Percentiles rank a stretch among this genome's conserved stretches.
Evolutionary conservation across 768 basidiomycete genomes (phyloP).

Genomic region (Sporobolomyces phaffii): DNA sequence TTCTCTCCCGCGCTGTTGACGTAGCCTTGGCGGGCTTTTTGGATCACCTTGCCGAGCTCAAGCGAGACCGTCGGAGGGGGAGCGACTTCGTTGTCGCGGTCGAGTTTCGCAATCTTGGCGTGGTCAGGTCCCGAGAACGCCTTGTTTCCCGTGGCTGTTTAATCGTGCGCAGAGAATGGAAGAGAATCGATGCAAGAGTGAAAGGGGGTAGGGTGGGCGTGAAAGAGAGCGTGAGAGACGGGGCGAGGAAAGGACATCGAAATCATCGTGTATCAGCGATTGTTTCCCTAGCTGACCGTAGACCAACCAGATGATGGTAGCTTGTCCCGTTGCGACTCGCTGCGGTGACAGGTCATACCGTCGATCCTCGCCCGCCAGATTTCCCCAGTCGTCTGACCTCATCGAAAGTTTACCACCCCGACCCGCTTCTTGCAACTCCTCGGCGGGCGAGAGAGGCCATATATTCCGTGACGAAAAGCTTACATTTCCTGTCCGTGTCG

Average conservation of each 20-base stretch:
- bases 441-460: too few relatives aligned
- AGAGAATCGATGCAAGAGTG: too few relatives aligned
- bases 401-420: neutral
- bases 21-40: conserved; percentile 36
- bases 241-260: too few relatives aligned
- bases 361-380: neutral
- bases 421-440: neutral
- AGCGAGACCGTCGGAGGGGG: conserved; percentile 38
- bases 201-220: too few relatives aligned
- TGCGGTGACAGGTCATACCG: too few relatives aligned
- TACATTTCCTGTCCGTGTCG: conserved; percentile 35
- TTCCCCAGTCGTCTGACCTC: neutral
- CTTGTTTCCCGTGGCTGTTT: conserved; percentile 33
- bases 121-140: conserved; percentile 29
- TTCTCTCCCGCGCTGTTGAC: conserved; percentile 21
- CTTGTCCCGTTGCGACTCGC: too few relatives aligned
- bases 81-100: conserved; percentile 41
- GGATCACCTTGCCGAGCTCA: conserved; percentile 40
- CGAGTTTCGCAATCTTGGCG: conserved; percentile 41
- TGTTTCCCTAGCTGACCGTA: too few relatives aligned
- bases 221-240: neutral
- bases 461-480: neutral
- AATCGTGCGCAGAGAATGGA: too few relatives aligned
- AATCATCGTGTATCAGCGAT: too few relatives aligned
- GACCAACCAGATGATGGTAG: too few relatives aligned